Evolutionary conservation across 352 stramenopile genomes (phyloP).

Genomic region (Phytophthora melonis): DNA sequence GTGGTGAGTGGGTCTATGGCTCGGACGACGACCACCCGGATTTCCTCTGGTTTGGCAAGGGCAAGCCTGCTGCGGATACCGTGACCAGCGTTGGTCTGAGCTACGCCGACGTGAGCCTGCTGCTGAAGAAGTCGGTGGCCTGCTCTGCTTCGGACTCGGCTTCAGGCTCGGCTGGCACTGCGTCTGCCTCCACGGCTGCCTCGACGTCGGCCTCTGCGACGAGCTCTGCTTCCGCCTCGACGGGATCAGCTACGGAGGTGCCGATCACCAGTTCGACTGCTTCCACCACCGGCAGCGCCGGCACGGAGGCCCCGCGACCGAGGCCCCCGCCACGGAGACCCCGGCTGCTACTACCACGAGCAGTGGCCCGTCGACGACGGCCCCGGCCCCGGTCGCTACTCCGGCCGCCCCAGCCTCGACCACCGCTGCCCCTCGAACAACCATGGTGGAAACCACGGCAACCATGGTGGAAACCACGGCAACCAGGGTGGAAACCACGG

Average conservation of each 20-base stretch:
- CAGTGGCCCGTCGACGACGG: background rate
- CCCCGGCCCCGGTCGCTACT: conserved; percentile 6
- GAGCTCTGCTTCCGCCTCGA: conserved; percentile 3
- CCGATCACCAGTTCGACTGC: conserved; percentile 12
- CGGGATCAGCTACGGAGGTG: conserved; percentile 8
- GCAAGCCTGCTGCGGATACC: conserved; percentile 18
- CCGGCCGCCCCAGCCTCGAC: background rate
- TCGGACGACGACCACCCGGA: conserved; percentile 40
- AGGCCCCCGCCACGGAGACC: background rate
- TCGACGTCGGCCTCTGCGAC: conserved; percentile 1
- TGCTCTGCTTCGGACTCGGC: background rate
- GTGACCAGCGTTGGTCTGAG: conserved; percentile 39
- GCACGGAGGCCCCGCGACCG: conserved; percentile 1
- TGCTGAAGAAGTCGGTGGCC: conserved; percentile 17
- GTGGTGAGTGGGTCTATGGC: conserved; percentile 41
- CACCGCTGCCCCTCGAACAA: background rate
- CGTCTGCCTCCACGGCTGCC: background rate
- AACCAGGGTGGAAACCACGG: background rate
- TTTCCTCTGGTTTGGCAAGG: conserved; percentile 38
- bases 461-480: background rate
- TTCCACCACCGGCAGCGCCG: conserved; percentile 12
- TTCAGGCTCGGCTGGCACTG: background rate
- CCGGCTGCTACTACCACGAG: background rate
- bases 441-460: background rate
- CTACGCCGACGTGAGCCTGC: background rate